Base-by-base conservation (phyloP, 2,329 filamentous ascomycete genomes). In the Triangularia setosa region DNA sequence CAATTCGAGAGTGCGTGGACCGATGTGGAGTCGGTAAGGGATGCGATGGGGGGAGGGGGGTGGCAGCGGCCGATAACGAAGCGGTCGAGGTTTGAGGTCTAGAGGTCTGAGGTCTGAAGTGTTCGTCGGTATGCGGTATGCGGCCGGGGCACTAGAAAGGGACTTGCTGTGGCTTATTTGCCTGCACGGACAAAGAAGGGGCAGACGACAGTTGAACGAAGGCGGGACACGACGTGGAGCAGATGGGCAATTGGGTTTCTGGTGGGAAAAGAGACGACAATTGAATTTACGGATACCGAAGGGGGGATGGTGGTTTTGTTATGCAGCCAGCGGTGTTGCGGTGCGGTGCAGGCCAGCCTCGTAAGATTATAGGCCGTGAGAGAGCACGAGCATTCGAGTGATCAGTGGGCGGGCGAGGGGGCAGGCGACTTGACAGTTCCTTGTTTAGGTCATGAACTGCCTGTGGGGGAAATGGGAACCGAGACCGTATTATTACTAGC, bases 21-120 rank as follows among this genome's bases (percentile, higher is more conserved):
- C 64, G 65, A 65, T 40, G 69, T 71, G 67, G 70, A 70, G 69
- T 69, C 66, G 61, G 57, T 23, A 64, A 55, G 18, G 62, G 62
- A 64, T 63, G 61, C 65, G 64, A 67, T 68, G 66, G 66, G 66
- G 61, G 52, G 55, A 8, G 27, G 4, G 27, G 27, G 27, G 62
- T 52, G 14, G 48, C 40, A 44, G 40, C 53, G 54, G 65, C 60
- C 64, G 64, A 69, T 69, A 68, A 68, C 67, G 69, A 67, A 66
- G 63, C 60, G 64, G 64, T 67, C 54, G 66, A 63, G 64, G 64
- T 65, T 63, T 65, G 64, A 66, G 62, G 58, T 59, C 40, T 60
- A 30, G 44, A 59, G 24, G 24, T 21, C 27, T 9, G 60, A 58
- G 35, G 44, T 12, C 25, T 27, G 56, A 60, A 58, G 40, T 28